Conservation (phyloP, 78 protist species). For the Emiliania huxleyi region DNA sequence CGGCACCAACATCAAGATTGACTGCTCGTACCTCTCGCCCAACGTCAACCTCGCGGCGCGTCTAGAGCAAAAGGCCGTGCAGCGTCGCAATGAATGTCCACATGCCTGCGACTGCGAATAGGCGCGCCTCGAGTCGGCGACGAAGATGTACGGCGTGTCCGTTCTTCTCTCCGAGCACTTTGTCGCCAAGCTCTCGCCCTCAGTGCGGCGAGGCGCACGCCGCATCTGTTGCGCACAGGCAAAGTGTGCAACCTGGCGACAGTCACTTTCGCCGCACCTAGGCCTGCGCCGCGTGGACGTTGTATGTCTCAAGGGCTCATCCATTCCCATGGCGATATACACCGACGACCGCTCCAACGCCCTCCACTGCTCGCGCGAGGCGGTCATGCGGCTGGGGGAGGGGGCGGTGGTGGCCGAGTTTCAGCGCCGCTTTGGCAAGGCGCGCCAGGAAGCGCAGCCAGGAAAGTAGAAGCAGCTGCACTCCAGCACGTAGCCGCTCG, state of each 20-base stretch:
- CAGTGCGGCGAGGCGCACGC: no score
- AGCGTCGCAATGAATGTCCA: no score
- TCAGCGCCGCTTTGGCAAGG: not conserved
- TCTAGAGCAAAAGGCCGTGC: no score
- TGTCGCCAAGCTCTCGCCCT: not conserved
- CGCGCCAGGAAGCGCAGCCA: no score
- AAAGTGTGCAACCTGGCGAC: no score
- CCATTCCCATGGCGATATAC: not conserved
- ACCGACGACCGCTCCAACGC: not conserved
- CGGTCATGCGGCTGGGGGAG: not conserved
- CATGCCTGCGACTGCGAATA: no score
- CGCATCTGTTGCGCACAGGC: no score
- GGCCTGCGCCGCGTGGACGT: not conserved
- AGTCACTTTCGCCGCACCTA: no score
- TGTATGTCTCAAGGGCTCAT: not conserved
- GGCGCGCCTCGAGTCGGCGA: not conserved
- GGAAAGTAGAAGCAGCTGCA: not conserved
- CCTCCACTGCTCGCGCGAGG: not conserved
- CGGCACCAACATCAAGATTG: not conserved
- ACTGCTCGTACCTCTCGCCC: constrained; percentile 36
- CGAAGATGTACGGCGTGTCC: not conserved
- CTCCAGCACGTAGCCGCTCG: no score
- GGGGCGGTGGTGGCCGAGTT: not conserved
- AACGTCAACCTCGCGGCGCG: not conserved
- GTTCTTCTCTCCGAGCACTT: not conserved